These are phyloP conservation scores for Trichoderma koningii DNA, from an alignment of 2,329 filamentous ascomycete genomes.

Conservation along the genomic window DNA sequence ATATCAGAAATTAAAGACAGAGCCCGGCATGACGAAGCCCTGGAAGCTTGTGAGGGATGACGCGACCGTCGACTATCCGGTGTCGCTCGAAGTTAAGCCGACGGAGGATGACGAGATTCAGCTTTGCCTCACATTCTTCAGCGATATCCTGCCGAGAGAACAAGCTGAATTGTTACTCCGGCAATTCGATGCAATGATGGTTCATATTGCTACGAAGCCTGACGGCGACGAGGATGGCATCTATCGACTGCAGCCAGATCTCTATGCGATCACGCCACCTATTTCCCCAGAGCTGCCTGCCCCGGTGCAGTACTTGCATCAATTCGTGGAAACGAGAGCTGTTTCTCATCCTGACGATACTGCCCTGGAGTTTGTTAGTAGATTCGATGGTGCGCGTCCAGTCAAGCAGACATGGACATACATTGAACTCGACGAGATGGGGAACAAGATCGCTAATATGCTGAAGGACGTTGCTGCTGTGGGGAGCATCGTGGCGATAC, in stretches of 20 bases:
- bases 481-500: conserved; percentile 70
- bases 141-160: conserved; percentile 63
- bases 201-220: conserved; percentile 56
- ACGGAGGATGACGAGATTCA: conserved; percentile 49
- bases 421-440: conserved; percentile 66
- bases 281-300: conserved; percentile 58
- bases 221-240: conserved; percentile 46
- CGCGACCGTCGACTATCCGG: conserved; percentile 72
- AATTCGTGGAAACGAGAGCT: conserved; percentile 73
- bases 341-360: conserved; percentile 55
- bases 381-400: conserved; percentile 50
- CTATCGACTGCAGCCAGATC: conserved; percentile 34
- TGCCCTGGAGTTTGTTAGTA: conserved; percentile 75
- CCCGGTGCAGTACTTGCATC: conserved; percentile 65
- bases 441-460: conserved; percentile 71
- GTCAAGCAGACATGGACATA: conserved; percentile 70
- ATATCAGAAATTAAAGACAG: conserved; percentile 65
- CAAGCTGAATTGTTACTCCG: conserved; percentile 68
- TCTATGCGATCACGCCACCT: conserved; percentile 69
- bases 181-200: conserved; percentile 72
- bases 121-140: conserved; percentile 67
- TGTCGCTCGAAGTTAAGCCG: conserved; percentile 79
- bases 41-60: conserved; percentile 68
- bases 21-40: conserved; percentile 34
- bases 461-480: conserved; percentile 53